These are phyloP conservation scores for Collybia sordida DNA, from an alignment of 768 basidiomycete genomes.

Conservation along the genomic window DNA sequence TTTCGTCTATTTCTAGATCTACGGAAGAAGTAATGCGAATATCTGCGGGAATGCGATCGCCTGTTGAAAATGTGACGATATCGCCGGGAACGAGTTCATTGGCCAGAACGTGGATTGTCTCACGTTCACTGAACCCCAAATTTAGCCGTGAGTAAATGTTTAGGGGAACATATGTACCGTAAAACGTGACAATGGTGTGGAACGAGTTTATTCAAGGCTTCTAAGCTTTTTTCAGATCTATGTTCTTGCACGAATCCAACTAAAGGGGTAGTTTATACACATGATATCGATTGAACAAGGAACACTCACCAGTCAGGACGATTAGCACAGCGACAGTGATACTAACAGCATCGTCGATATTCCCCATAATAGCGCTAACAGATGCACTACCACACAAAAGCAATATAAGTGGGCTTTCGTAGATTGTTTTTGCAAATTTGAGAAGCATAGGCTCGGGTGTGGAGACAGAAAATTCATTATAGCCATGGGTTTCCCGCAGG, in stretches of 20 bases:
- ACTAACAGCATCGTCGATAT: conserved; percentile 90
- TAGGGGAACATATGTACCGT: conserved; percentile 39
- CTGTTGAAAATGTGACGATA: conserved; percentile 84
- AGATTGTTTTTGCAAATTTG: conserved; percentile 94
- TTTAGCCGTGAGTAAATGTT: conserved; percentile 24
- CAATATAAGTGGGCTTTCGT: conserved; percentile 91
- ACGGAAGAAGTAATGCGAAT: conserved; percentile 79
- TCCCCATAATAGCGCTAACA: conserved; percentile 92
- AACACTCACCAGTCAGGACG: conserved; percentile 78
- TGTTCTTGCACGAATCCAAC: conserved; percentile 97
- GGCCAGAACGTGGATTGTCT: conserved; percentile 79
- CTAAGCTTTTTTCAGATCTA: conserved; percentile 90
- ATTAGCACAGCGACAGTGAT: conserved; percentile 92
- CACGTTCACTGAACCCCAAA: conserved; percentile 46
- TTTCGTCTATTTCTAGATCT: conserved; percentile 94
- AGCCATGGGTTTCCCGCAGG: conserved; percentile 71
- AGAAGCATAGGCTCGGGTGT: conserved; percentile 76
- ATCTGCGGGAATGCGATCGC: conserved; percentile 94
- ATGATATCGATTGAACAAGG: not conserved
- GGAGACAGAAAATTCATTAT: conserved; percentile 91
- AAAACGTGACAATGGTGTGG: conserved; percentile 95
- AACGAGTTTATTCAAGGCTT: conserved; percentile 94
- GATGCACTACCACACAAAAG: conserved; percentile 87
- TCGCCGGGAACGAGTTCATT: conserved; percentile 98
- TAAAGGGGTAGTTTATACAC: conserved; percentile 13